phyloP scores from a whole-genome alignment of 176 grass and related monocot genomes.

The Avena eriantha region DNA sequence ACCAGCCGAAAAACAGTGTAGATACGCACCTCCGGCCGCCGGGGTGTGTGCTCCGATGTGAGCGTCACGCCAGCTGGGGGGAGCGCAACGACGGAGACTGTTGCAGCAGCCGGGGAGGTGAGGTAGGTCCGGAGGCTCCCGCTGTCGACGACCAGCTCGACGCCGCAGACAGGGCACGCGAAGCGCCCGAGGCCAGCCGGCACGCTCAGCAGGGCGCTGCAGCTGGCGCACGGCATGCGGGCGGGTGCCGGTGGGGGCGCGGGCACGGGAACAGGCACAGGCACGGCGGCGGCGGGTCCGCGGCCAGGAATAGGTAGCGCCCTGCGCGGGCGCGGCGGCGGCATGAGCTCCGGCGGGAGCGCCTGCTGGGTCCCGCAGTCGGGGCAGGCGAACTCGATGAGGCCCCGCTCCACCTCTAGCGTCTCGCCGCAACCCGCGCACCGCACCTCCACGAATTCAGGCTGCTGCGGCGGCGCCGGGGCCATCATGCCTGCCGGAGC shows the following conservation, averaged over 20 bases:
- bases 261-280: background rate
- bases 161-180: constrained; percentile 8
- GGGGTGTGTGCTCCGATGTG: constrained; percentile 8
- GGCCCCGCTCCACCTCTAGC: constrained; percentile 53
- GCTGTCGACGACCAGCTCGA: constrained; percentile 8
- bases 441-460: constrained; percentile 45
- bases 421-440: constrained; percentile 54
- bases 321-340: constrained; percentile 37
- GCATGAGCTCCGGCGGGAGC: constrained; percentile 65
- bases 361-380: constrained; percentile 53
- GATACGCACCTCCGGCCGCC: constrained; percentile 10
- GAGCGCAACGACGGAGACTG: constrained; percentile 30
- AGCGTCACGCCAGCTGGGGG: constrained; percentile 23
- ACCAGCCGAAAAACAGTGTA: background rate
- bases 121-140: background rate
- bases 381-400: constrained; percentile 69
- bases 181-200: background rate
- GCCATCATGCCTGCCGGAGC: background rate
- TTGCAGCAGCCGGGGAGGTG: background rate
- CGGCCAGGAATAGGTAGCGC: constrained; percentile 48
- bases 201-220: constrained; percentile 30
- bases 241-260: background rate
- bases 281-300: background rate
- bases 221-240: constrained; percentile 45
- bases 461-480: background rate